Evolutionary conservation across 2,329 filamentous ascomycete genomes (phyloP), one percentile per base, ranked within the genome.

Genomic region (Beauveria brongniartii): DNA sequence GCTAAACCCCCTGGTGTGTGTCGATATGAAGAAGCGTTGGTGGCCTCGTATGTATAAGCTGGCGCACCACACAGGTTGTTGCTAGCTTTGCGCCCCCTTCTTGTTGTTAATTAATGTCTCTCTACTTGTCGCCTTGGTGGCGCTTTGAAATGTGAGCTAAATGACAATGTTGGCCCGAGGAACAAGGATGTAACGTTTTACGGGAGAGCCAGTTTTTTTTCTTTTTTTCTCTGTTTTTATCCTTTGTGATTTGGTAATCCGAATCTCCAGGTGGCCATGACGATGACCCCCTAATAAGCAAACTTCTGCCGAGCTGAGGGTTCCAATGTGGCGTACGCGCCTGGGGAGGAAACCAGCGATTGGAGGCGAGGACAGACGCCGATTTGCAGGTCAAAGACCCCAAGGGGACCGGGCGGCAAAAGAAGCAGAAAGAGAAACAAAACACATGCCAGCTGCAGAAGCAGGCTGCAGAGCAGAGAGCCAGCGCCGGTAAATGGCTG

Each of bases 41-140:
- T 22, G 28, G 12, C 20, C 37, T 54, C 30, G 50, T 20, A 37
- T 37, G 50, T 52, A 52, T 22, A 56, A 24, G 34, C 55, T 50
- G 55, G 43, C 46, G 46, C 55, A 28, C 54, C 44, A 57, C 55
- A 22, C 44, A 26, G 34, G 41, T 37, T 10, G 20, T 30, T 40
- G 30, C 26, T 50, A 57, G 55, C 44, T 50, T n/a, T 56, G 44
- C 55, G 28, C 40, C 53, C 55, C 28, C 44, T 40, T 28, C 43
- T 28, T 28, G 26, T 24, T 37, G 47, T 41, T 40, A 41, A 50
- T 46, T 46, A 50, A 57, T 55, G 58, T 61, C 41, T 60, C 50
- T 60, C 43, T 20, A 22, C 7, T 51, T 60, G 37, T 46, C 47
- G 24, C 50, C 18, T 20, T 47, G 16, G 58, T 61, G 58, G 58